Evolutionary conservation across 345 rosid species (phyloP), one percentile per base, ranked within the genome.

Genomic region (Limnanthes douglasii): DNA sequence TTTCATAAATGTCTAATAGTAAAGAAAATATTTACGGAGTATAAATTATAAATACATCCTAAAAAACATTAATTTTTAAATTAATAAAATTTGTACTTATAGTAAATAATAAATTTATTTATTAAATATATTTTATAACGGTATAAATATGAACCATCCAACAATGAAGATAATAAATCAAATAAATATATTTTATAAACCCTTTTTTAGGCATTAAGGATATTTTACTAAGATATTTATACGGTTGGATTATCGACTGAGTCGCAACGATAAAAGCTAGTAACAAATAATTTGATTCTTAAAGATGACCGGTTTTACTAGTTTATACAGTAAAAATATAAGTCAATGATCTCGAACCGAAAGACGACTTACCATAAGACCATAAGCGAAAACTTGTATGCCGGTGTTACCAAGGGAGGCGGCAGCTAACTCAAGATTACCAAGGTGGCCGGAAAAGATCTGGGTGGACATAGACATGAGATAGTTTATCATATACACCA

Each of bases 321-420:
- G 24, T 21, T 3, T 21, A 21, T 3, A 5, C 1, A 4, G 21
- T 17, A 20, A 5, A 10, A n/a, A 30, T 8, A 3, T 3, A 15
- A 6, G 5, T 0, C 1, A 8, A 15, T 35, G 18, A 3, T 1
- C 18, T 5, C 34, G 2, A 5, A 31, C 5, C n/a, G n/a, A n/a
- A n/a, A n/a, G n/a, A n/a, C 14, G 4, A 5, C 8, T 6, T 55
- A 69, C 75, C 73, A 70, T 42, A 41, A 70, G 61, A 24, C 73
- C 77, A 19, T 41, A 66, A 11, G 63, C 65, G 20, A 71, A 57
- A 12, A 60, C 7, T 51, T 71, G 71, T 46, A 71, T 47, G 48
- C 78, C 74, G 11, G 60, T 63, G 56, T 66, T 71, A 22, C 78
- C 78, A 2, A 71, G 73, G 21, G 73, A 71, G 35, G 68, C 58